Base-by-base conservation (phyloP, 768 basidiomycete species). In the Mrakia hoshinonis region DNA sequence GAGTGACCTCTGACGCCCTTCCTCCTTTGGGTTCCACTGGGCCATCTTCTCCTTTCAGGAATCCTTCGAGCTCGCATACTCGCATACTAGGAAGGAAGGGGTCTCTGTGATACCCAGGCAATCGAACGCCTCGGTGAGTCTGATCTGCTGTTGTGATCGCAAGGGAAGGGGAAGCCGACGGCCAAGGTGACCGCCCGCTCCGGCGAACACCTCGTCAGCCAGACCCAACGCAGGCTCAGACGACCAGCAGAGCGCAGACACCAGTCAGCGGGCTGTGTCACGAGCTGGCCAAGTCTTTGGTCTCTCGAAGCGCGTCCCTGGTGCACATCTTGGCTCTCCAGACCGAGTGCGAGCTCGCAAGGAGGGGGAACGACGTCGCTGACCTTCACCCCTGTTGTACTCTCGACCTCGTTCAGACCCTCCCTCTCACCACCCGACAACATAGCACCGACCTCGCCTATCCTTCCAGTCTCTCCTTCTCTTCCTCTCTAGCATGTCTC, bases 381-480 rank as follows among this genome's bases (percentile, higher is more conserved):
- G 29, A 36, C 55, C 55, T 61, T 38, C 34, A 61, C 58, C 58
- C 58, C 58, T 61, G 58, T 61, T 61, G 11, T 18, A 10, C 34
- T 36, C 36, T n/a, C 26, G n/a, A 13, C 31, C 54, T 58, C 54
- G 13, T 61, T 38, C 43, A 22, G 36, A 22, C 5, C 34, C 58
- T n/a, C 22, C 58, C 31, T 58, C 24, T 58, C 0, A 18, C 29
- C 24, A n/a, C 24, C 5, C 55, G 18, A 58, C 43, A 15, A 15
- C 43, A 43, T 6, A 43, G n/a, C 29, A 4, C 54, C 55, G 29
- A 6, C 26, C 34, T 1, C 58, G 38, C 22, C 20, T 46, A 9
- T 31, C 47, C 18, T 66, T 48, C n/a, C 29, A 3, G 18, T 13
- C 11, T 34, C n/a, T 46, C 36, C n/a, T 48, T 43, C 43, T 6